These are phyloP conservation scores for Glycine soja DNA, from an alignment of 306 rosid species.

Conservation along the genomic window DNA sequence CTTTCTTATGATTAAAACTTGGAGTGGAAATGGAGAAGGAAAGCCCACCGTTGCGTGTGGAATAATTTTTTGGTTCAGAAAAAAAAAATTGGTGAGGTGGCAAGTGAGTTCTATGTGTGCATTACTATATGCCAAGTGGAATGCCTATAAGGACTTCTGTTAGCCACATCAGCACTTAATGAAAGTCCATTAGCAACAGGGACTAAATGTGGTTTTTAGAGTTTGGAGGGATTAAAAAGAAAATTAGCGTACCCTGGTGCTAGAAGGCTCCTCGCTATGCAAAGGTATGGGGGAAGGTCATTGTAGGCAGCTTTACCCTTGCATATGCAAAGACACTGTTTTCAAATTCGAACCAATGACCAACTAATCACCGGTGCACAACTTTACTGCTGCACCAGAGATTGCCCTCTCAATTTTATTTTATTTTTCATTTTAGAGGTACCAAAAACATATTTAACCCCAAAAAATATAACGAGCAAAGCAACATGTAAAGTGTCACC, in stretches of 20 bases:
- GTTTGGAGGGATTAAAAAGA: neutral
- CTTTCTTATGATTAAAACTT: too few relatives aligned
- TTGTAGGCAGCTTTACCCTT: too few relatives aligned
- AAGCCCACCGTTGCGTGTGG: neutral
- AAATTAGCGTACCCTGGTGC: too few relatives aligned
- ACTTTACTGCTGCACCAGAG: too few relatives aligned
- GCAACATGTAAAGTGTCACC: slow-evolving; percentile 55
- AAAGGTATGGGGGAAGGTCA: too few relatives aligned
- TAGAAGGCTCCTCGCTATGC: too few relatives aligned
- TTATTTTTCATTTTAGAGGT: neutral
- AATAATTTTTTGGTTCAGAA: neutral
- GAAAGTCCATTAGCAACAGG: neutral
- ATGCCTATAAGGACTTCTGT: neutral
- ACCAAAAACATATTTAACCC: neutral
- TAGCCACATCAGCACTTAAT: neutral
- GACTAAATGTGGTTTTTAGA: neutral
- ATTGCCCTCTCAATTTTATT: too few relatives aligned
- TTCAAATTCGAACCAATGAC: too few relatives aligned
- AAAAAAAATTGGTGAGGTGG: neutral
- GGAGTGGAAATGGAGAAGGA: neutral
- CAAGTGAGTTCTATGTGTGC: neutral
- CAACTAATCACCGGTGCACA: too few relatives aligned
- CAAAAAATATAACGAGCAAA: neutral
- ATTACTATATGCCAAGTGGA: neutral
- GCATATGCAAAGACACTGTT: too few relatives aligned